Conservation (phyloP, 345 rosid species). For the Moricandia arvensis region DNA sequence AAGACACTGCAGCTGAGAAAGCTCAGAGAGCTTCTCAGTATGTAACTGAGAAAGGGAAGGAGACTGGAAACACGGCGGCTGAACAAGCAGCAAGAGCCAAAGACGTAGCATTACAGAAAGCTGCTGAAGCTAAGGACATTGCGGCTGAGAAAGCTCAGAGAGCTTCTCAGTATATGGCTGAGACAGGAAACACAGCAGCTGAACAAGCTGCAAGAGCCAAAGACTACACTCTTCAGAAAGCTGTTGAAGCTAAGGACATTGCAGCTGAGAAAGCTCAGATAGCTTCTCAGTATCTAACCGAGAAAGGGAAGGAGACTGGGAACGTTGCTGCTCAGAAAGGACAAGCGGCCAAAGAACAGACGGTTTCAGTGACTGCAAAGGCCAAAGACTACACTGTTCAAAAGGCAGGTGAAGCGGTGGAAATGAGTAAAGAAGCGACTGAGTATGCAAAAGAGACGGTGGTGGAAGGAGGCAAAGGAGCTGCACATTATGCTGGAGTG, state of each 20-base stretch:
- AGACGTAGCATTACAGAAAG: conserved; percentile 37
- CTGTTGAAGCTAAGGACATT: conserved; percentile 37
- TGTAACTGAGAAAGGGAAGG: conserved; percentile 43
- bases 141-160: conserved; percentile 36
- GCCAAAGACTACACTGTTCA: conserved; percentile 33
- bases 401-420: conserved; percentile 35
- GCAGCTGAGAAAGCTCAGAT: conserved; percentile 37
- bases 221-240: conserved; percentile 38
- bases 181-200: conserved; percentile 25
- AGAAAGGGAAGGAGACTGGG: conserved; percentile 41
- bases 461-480: conserved; percentile 56
- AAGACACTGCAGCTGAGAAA: conserved; percentile 38
- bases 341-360: conserved; percentile 29
- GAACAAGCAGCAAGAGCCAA: conserved; percentile 44
- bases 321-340: conserved; percentile 31
- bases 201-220: conserved; percentile 43
- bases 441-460: conserved; percentile 43
- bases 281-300: conserved; percentile 31
- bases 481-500: conserved; percentile 49
- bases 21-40: conserved; percentile 38
- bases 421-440: conserved; percentile 30
- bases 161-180: conserved; percentile 32
- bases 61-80: conserved; percentile 16
- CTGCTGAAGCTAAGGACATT: conserved; percentile 37
- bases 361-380: conserved; percentile 28